Percentiles rank a stretch among this genome's conserved stretches.
Conservation (phyloP, 176 grass and related monocot species). For the Lolium perenne region DNA sequence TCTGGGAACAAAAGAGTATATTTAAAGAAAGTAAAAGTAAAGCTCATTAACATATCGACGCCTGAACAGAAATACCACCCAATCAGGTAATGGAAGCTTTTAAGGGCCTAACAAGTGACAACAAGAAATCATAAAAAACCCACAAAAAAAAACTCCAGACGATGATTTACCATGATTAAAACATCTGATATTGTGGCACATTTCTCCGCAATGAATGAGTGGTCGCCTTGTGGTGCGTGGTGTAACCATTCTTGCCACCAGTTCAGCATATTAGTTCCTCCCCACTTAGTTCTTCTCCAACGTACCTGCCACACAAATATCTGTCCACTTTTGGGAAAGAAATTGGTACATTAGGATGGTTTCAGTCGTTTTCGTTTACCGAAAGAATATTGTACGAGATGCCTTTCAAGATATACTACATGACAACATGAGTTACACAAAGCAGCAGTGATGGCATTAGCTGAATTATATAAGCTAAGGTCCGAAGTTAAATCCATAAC, state of each 20-base stretch:
- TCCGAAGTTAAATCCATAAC: not conserved
- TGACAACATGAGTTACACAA: not conserved
- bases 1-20: not conserved
- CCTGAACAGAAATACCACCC: not conserved
- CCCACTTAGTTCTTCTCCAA: conserved; percentile 17
- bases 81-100: not conserved
- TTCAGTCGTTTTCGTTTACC: not conserved
- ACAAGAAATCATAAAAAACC: not conserved
- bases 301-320: conserved; percentile 30
- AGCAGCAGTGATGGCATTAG: not conserved
- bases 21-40: conserved; percentile 1
- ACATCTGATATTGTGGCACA: not conserved
- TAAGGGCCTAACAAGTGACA: conserved; percentile 7
- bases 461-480: not conserved
- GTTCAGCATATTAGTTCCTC: conserved; percentile 27
- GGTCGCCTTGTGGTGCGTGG: conserved; percentile 1
- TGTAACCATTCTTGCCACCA: not conserved
- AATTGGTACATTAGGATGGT: not conserved
- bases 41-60: not conserved
- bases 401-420: not conserved
- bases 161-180: not conserved
- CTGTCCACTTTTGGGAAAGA: conserved; percentile 7
- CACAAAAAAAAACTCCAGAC: not conserved
- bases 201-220: conserved; percentile 8
- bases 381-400: conserved; percentile 12